phyloP scores from a whole-genome alignment of 345 rosid genomes.

The Psidium friedrichsthalianum region DNA sequence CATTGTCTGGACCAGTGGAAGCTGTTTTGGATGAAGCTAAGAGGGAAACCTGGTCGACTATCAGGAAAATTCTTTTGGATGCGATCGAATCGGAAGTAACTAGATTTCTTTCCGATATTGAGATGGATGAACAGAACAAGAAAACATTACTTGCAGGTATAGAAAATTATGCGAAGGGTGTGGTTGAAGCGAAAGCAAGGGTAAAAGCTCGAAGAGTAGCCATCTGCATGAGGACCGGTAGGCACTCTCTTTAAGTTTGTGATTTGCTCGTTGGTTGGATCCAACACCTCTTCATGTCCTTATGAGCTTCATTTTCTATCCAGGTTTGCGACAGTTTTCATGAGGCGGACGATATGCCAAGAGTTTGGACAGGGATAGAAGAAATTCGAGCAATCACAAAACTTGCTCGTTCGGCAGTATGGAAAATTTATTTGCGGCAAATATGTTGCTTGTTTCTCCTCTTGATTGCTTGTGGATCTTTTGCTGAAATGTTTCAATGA shows the following conservation, averaged over 20 bases:
- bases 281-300: background rate
- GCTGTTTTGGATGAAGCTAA: conserved; percentile 83
- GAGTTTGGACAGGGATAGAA: conserved; percentile 95
- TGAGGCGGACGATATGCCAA: conserved; percentile 95
- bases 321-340: conserved; percentile 83
- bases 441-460: background rate
- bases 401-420: conserved; percentile 78
- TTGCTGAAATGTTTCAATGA: conserved; percentile 4
- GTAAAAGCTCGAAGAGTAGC: conserved; percentile 84
- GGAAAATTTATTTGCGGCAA: conserved; percentile 2
- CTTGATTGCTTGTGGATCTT: background rate
- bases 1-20: conserved; percentile 76
- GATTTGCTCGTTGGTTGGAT: background rate
- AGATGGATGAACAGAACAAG: conserved; percentile 49
- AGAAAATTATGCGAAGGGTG: conserved; percentile 50
- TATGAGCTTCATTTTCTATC: background rate
- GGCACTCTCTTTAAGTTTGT: too few relatives aligned
- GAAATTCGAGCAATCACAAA: conserved; percentile 86
- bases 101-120: conserved; percentile 69
- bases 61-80: conserved; percentile 65
- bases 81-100: conserved; percentile 46
- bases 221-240: conserved; percentile 85
- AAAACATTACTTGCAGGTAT: conserved; percentile 45
- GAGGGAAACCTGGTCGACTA: conserved; percentile 72
- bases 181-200: conserved; percentile 79